Conservation (phyloP, 2,329 filamentous ascomycete genomes). For the Teratosphaeria zuluensis region DNA sequence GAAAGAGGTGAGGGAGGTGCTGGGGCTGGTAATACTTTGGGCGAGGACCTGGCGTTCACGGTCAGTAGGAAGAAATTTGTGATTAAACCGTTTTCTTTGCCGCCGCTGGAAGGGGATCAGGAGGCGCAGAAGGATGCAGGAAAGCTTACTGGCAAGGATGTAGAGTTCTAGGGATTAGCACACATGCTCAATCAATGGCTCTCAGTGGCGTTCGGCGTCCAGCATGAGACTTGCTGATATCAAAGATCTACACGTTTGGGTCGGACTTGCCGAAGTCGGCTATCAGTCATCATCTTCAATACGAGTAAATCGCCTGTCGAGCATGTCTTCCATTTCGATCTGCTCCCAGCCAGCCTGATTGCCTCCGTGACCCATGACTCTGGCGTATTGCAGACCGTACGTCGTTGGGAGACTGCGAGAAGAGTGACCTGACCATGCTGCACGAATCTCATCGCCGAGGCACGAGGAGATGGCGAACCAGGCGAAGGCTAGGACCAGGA, state of each 20-base stretch:
- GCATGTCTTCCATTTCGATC: slow-evolving; percentile 54
- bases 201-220: too few relatives aligned
- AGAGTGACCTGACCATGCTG: slow-evolving; percentile 33
- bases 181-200: background rate
- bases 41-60: slow-evolving; percentile 84
- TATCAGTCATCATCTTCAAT: slow-evolving; percentile 1
- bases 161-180: slow-evolving; percentile 54
- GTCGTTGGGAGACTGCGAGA: slow-evolving; percentile 32
- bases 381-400: slow-evolving; percentile 48
- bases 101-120: slow-evolving; percentile 69
- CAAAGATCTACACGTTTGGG: background rate
- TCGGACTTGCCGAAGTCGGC: background rate
- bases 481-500: slow-evolving; percentile 24
- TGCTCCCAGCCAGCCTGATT: slow-evolving; percentile 49
- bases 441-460: slow-evolving; percentile 43
- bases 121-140: slow-evolving; percentile 46
- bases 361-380: slow-evolving; percentile 44
- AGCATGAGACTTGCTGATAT: too few relatives aligned
- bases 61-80: slow-evolving; percentile 74
- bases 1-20: slow-evolving; percentile 77
- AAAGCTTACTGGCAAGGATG: slow-evolving; percentile 52
- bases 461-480: slow-evolving; percentile 48
- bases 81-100: slow-evolving; percentile 81
- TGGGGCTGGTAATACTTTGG: slow-evolving; percentile 51
- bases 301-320: slow-evolving; percentile 26